Conservation (phyloP, 1,284 basidiomycete species). For the Cutaneotrichosporon cyanovorans region DNA sequence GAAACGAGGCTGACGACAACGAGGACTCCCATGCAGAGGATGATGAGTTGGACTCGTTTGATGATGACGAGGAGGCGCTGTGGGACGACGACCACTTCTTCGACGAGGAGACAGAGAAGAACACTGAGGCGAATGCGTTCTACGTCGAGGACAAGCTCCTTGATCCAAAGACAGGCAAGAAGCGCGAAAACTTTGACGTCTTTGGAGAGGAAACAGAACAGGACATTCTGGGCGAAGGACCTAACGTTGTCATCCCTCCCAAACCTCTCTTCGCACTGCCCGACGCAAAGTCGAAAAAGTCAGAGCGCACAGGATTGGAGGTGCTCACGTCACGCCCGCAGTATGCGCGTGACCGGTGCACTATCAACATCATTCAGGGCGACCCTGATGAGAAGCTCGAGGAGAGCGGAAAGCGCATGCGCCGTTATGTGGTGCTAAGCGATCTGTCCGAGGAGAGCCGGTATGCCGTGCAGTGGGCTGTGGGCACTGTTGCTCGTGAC, state of each 20-base stretch:
- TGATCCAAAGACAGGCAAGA: background rate
- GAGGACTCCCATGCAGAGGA: slow-evolving; percentile 44
- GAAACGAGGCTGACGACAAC: slow-evolving; percentile 23
- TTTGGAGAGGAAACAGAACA: slow-evolving; percentile 50
- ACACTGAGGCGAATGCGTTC: slow-evolving; percentile 64
- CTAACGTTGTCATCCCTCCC: slow-evolving; percentile 63
- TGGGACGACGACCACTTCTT: slow-evolving; percentile 52
- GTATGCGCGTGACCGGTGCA: slow-evolving; percentile 88
- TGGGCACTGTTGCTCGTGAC: slow-evolving; percentile 89
- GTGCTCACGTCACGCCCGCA: slow-evolving; percentile 64
- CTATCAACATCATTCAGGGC: slow-evolving; percentile 79
- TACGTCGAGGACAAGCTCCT: slow-evolving; percentile 23
- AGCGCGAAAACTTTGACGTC: slow-evolving; percentile 18
- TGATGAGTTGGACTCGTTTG: slow-evolving; percentile 21
- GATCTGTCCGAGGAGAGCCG: slow-evolving; percentile 87
- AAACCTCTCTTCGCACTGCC: slow-evolving; percentile 34
- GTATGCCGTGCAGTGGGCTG: slow-evolving; percentile 91
- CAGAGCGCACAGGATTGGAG: slow-evolving; percentile 34
- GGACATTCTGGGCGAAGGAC: slow-evolving; percentile 51
- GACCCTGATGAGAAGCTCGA: slow-evolving; percentile 58
- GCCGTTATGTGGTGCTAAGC: slow-evolving; percentile 80
- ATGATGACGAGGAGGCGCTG: slow-evolving; percentile 38
- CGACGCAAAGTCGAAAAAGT: slow-evolving; percentile 23
- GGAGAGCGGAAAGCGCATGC: slow-evolving; percentile 53
- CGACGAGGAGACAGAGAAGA: slow-evolving; percentile 66